Percentiles rank a stretch among this genome's conserved stretches.
These are phyloP conservation scores for Phycomyces nitens DNA, from an alignment of 192 early-diverging fungal genomes.

Conservation along the genomic window DNA sequence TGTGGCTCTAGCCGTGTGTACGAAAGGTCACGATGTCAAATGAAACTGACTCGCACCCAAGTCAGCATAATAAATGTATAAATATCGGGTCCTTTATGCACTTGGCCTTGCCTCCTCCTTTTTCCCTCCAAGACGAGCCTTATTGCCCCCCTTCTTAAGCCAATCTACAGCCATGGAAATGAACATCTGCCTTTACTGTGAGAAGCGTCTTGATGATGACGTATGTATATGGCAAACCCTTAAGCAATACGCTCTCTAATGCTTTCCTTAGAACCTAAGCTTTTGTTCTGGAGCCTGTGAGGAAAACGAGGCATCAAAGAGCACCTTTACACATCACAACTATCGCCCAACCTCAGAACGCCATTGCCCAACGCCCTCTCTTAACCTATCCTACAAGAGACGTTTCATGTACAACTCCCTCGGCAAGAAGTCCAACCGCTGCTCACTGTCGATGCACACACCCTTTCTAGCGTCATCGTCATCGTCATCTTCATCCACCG, in stretches of 20 bases:
- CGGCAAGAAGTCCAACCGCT: no score
- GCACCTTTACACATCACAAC: not conserved
- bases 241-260: not conserved
- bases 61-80: not conserved
- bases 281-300: not conserved
- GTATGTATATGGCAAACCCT: not conserved
- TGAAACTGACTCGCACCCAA: not conserved
- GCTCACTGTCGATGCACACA: no score
- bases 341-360: not conserved
- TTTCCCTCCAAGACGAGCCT: not conserved
- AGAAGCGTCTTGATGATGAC: slow-evolving; percentile 1
- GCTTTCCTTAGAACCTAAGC: not conserved
- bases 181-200: not conserved
- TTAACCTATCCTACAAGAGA: no score
- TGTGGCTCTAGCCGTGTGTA: not conserved
- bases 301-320: not conserved
- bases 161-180: not conserved
- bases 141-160: not conserved
- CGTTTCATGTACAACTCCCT: no score
- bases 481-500: no score
- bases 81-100: not conserved
- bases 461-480: no score
- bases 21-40: slow-evolving; percentile 2
- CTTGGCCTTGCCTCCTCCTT: not conserved
- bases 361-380: not conserved